These are phyloP conservation scores for Xylaria grammica DNA, from an alignment of 495 filamentous ascomycete genomes.

Conservation along the genomic window DNA sequence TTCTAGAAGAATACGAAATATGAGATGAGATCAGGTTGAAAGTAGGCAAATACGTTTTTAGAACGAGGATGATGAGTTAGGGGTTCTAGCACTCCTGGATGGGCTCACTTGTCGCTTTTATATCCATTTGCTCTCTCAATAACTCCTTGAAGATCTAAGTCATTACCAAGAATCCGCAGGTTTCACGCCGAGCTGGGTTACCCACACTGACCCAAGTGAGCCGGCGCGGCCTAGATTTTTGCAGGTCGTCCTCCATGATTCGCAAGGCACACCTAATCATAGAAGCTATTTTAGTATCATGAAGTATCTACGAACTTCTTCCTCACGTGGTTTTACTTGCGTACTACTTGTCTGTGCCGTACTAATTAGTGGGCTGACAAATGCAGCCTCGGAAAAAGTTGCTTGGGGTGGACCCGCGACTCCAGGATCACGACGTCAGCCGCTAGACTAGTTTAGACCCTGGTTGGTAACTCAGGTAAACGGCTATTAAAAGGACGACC, in stretches of 20 bases:
- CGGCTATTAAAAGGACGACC: not conserved
- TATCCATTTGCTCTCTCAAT: too few species aligned
- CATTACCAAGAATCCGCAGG: too few species aligned
- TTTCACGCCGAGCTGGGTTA: too few species aligned
- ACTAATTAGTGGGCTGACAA: constrained; percentile 15
- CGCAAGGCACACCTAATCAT: too few species aligned
- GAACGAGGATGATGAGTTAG: not conserved
- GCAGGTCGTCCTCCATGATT: too few species aligned
- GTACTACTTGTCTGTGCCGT: not conserved
- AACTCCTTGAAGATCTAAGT: too few species aligned
- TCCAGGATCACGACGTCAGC: constrained; percentile 1
- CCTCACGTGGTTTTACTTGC: not conserved
- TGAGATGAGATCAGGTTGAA: not conserved
- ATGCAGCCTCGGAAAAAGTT: constrained; percentile 26
- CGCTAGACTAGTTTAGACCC: not conserved
- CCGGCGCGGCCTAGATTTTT: too few species aligned
- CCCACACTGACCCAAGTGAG: too few species aligned
- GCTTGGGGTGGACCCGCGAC: constrained; percentile 21
- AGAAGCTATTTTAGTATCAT: too few species aligned
- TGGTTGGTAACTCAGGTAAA: not conserved
- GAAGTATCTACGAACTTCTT: too few species aligned
- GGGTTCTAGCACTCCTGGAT: not conserved
- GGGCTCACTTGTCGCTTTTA: too few species aligned
- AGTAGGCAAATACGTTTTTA: not conserved
- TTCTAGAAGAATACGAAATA: not conserved